These are phyloP conservation scores for Candida ortonii DNA, from an alignment of 805 yeast species.

Conservation along the genomic window DNA sequence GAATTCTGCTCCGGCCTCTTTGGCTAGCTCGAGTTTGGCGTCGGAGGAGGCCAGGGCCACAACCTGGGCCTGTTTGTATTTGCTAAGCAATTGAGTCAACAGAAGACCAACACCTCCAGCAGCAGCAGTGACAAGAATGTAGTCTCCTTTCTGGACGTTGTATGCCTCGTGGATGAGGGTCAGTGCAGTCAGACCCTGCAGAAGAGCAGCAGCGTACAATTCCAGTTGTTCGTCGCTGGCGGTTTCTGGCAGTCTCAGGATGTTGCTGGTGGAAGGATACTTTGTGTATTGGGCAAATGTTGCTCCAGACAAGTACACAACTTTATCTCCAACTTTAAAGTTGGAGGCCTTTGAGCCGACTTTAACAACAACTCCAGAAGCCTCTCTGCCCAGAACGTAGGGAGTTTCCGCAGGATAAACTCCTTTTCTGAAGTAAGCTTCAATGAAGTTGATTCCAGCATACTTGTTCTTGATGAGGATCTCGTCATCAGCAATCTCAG, in stretches of 20 bases:
- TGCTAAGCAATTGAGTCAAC: conserved; percentile 59
- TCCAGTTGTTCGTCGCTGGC: conserved; percentile 49
- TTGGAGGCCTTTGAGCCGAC: conserved; percentile 56
- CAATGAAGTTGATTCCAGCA: conserved; percentile 82
- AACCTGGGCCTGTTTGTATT: conserved; percentile 65
- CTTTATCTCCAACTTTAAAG: conserved; percentile 66
- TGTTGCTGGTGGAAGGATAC: conserved; percentile 33
- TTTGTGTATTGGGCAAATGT: conserved; percentile 78
- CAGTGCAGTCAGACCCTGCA: conserved; percentile 80
- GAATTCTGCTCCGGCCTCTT: conserved; percentile 73
- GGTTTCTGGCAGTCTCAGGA: conserved; percentile 49
- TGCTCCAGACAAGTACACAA: conserved; percentile 50
- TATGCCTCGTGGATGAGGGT: conserved; percentile 68
- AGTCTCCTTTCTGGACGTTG: conserved; percentile 65
- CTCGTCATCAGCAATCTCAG: conserved; percentile 53
- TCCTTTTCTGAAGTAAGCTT: conserved; percentile 78
- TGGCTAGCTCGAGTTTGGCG: conserved; percentile 66
- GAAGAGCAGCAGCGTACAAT: conserved; percentile 54
- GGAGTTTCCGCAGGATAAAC: conserved; percentile 65
- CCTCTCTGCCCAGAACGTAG: conserved; percentile 64
- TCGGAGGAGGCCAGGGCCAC: conserved; percentile 82
- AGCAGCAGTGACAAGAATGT: conserved; percentile 80
- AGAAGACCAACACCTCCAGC: conserved; percentile 92
- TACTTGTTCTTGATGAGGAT: conserved; percentile 69
- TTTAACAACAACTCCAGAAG: conserved; percentile 65